A percentile compares a stretch with the other conserved stretches of the same genome.
Conservation (phyloP, 495 filamentous ascomycete species). For the Aspergillus campestris region DNA sequence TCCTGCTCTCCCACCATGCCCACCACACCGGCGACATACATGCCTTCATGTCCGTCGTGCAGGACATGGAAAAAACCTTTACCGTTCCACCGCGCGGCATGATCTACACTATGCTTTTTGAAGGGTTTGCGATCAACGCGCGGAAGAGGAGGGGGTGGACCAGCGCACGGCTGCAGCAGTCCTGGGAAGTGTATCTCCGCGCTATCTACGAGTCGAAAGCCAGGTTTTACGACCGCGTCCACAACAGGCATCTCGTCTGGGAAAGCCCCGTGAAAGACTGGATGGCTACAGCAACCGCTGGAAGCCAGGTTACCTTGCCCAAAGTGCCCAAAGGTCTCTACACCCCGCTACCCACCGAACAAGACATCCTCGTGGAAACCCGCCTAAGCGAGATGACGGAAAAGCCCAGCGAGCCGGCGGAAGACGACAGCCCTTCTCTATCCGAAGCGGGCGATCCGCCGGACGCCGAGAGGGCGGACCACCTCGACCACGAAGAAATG, state of each 20-base stretch:
- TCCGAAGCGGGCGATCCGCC: neutral
- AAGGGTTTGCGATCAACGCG: constrained; percentile 67
- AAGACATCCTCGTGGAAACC: neutral
- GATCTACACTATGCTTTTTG: constrained; percentile 50
- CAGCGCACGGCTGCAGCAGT: constrained; percentile 41
- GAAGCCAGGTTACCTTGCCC: neutral
- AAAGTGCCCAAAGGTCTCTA: constrained; percentile 17
- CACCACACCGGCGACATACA: constrained; percentile 27
- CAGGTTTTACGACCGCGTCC: constrained; percentile 29
- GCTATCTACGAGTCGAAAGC: constrained; percentile 47
- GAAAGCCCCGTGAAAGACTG: constrained; percentile 28
- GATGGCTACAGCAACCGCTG: neutral
- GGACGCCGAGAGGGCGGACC: neutral
- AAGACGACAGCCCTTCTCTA: neutral
- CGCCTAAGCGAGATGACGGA: too few relatives aligned
- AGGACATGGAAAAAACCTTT: constrained; percentile 34
- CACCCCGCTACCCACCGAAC: constrained; percentile 18
- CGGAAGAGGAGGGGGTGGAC: constrained; percentile 60
- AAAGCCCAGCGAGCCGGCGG: too few relatives aligned
- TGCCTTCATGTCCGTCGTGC: constrained; percentile 26
- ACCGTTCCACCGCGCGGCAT: constrained; percentile 31
- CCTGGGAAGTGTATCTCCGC: constrained; percentile 38
- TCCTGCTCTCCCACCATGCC: constrained; percentile 31
- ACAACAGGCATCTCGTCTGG: constrained; percentile 17
- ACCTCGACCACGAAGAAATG: constrained; percentile 15